Conservation (phyloP, 768 basidiomycete genomes). For the Phaeolepiota aurea region DNA sequence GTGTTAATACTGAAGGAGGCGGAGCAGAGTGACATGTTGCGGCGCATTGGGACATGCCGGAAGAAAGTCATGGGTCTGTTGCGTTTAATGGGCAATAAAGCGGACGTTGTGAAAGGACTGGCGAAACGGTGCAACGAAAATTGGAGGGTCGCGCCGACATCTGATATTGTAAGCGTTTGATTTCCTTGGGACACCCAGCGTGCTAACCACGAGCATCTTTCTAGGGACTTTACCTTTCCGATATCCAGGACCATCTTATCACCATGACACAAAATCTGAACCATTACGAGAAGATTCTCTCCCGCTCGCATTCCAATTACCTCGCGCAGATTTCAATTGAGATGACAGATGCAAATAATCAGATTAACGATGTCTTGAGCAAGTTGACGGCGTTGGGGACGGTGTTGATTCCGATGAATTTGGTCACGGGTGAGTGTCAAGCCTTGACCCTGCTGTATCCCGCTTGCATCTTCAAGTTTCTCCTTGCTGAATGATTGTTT, state of each 20-base stretch:
- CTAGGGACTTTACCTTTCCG: conserved; percentile 89
- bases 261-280: conserved; percentile 99
- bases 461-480: too few relatives aligned
- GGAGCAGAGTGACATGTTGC: conserved; percentile 96
- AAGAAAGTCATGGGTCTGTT: conserved; percentile 99
- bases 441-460: neutral
- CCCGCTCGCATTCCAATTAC: conserved; percentile 97
- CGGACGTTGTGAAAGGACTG: conserved; percentile 97
- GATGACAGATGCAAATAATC: conserved; percentile 99
- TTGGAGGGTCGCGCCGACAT: conserved; percentile 96
- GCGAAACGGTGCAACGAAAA: conserved; percentile 98
- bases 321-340: conserved; percentile 99
- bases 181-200: conserved; percentile 1
- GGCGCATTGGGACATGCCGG: conserved; percentile 93
- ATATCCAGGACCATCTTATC: conserved; percentile 98
- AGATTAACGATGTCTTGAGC: conserved; percentile 97
- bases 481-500: too few relatives aligned
- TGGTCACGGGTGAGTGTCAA: conserved; percentile 68
- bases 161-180: conserved; percentile 69
- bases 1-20: conserved; percentile 94
- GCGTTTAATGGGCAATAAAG: conserved; percentile 97
- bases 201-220: conserved; percentile 2
- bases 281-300: conserved; percentile 99
- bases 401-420: conserved; percentile 93
- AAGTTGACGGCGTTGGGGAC: conserved; percentile 98